Percentiles rank a stretch among this genome's conserved stretches.
phyloP scores from a whole-genome alignment of 768 basidiomycete genomes.

The Boletus edulis region DNA sequence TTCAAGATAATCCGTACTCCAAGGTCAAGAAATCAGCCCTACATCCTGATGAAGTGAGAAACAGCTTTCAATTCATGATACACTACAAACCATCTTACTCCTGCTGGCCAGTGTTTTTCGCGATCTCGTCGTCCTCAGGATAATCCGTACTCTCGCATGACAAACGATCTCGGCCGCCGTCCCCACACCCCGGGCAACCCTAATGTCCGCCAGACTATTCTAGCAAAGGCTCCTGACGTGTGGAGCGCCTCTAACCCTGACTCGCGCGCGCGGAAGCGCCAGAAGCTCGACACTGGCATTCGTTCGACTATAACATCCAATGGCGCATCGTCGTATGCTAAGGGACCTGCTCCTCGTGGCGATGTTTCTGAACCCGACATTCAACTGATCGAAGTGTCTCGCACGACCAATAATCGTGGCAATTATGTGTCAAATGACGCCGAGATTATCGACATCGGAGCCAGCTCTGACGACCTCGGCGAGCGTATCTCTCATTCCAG shows the following conservation, averaged over 20 bases:
- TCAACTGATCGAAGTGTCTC: slow-evolving; percentile 14
- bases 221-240: slow-evolving; percentile 6
- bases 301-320: background rate
- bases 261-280: slow-evolving; percentile 22
- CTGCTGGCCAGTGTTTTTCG: slow-evolving; percentile 6
- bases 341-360: background rate
- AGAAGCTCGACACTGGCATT: slow-evolving; percentile 12
- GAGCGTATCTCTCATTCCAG: slow-evolving; percentile 14
- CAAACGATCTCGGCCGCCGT: background rate
- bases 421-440: slow-evolving; percentile 8
- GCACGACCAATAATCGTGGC: background rate
- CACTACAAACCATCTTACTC: slow-evolving; percentile 4
- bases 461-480: slow-evolving; percentile 23
- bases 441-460: slow-evolving; percentile 21
- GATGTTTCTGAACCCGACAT: slow-evolving; percentile 21
- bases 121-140: slow-evolving; percentile 4
- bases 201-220: slow-evolving; percentile 17
- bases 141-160: slow-evolving; percentile 9
- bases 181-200: slow-evolving; percentile 21
- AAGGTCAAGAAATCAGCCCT: too few species aligned
- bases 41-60: slow-evolving; percentile 11
- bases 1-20: slow-evolving; percentile 19
- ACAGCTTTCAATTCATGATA: background rate
- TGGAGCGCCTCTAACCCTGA: background rate
- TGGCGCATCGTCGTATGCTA: background rate